phyloP scores from a whole-genome alignment of 305 asterid species.

The Rubia occidens region DNA sequence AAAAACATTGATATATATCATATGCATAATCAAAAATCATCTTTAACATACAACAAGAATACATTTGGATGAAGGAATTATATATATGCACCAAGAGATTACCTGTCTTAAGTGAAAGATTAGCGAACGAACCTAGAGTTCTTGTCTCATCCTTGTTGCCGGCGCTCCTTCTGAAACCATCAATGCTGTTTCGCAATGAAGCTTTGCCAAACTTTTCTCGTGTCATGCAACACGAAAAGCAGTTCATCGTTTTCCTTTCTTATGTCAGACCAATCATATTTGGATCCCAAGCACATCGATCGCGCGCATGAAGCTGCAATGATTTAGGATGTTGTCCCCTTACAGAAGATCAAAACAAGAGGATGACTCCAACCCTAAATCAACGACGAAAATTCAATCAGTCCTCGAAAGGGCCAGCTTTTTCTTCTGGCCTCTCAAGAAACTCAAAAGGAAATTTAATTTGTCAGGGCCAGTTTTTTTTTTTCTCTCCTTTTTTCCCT shows the following conservation, averaged over 20 bases:
- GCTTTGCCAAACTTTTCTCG: conserved; percentile 13
- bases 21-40: background rate
- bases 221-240: conserved; percentile 23
- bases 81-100: background rate
- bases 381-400: conserved; percentile 1
- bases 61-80: background rate
- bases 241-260: conserved; percentile 20
- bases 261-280: conserved; percentile 15
- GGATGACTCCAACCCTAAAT: conserved; percentile 1
- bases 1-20: background rate
- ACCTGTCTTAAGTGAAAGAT: conserved; percentile 26
- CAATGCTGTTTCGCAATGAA: conserved; percentile 20
- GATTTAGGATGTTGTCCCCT: background rate
- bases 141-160: conserved; percentile 11
- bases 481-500: background rate
- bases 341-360: background rate
- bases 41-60: background rate
- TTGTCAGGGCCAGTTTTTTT: conserved; percentile 6
- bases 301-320: conserved; percentile 1
- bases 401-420: conserved; percentile 21
- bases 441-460: conserved; percentile 11
- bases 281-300: conserved; percentile 12
- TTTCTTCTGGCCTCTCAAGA: conserved; percentile 21
- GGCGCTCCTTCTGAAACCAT: conserved; percentile 17
- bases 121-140: conserved; percentile 20